phyloP scores from a whole-genome alignment of 2,329 filamentous ascomycete genomes.

The Sclerotinia sclerotiorum region DNA sequence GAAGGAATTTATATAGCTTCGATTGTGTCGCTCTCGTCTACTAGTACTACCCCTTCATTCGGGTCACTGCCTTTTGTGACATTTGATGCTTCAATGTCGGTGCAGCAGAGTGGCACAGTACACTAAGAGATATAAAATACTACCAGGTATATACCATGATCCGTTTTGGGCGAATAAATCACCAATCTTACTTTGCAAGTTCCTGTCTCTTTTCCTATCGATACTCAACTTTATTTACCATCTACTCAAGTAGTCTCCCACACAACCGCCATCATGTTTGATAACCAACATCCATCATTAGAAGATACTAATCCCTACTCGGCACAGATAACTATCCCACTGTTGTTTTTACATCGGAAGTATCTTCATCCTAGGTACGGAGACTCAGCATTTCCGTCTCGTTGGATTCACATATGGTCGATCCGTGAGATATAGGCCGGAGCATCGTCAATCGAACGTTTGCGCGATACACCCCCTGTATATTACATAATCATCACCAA shows the following conservation, averaged over 20 bases:
- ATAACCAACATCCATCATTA: neutral
- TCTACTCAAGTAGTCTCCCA: no score
- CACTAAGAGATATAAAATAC: no score
- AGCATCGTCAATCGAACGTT: neutral
- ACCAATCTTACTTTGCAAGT: no score
- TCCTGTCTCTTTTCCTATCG: no score
- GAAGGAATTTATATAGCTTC: neutral
- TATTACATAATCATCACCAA: conserved; percentile 8
- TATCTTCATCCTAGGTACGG: neutral
- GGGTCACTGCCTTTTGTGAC: neutral
- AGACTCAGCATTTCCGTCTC: neutral
- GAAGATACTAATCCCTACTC: no score
- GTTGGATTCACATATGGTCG: neutral
- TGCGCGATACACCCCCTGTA: neutral
- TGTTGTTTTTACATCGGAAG: neutral
- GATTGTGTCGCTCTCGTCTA: neutral
- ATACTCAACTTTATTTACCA: neutral
- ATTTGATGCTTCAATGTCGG: neutral
- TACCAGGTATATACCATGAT: no score
- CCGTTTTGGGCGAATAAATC: no score
- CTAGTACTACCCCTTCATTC: neutral
- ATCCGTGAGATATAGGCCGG: neutral
- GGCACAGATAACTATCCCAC: no score
- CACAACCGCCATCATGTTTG: no score
- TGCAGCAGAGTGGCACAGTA: neutral